phyloP scores from a whole-genome alignment of 768 basidiomycete species.

The Amyloporia xantha region DNA sequence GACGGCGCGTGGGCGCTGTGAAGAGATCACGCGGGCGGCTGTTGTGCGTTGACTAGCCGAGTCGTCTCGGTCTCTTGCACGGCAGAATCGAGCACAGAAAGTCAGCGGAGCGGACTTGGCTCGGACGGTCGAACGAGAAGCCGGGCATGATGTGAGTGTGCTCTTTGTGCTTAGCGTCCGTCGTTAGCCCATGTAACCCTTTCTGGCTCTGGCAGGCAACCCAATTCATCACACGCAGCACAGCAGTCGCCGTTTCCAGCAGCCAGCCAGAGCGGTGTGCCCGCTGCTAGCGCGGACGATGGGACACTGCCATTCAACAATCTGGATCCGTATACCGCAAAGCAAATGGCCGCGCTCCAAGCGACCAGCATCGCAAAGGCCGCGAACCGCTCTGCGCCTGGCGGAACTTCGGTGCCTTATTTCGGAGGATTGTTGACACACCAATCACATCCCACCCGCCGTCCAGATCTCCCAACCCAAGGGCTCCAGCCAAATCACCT shows the following conservation, averaged over 20 bases:
- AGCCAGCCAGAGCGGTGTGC: neutral
- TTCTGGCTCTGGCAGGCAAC: neutral
- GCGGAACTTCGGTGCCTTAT: constrained; percentile 57
- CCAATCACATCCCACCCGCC: constrained; percentile 10
- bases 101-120: neutral
- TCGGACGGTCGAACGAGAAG: neutral
- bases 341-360: constrained; percentile 76
- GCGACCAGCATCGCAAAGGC: constrained; percentile 57
- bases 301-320: constrained; percentile 28
- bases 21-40: constrained; percentile 2
- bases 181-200: neutral
- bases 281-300: constrained; percentile 2
- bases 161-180: neutral
- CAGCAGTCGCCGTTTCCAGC: neutral
- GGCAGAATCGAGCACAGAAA: neutral
- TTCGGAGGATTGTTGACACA: constrained; percentile 49
- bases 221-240: neutral
- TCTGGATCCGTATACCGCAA: constrained; percentile 63
- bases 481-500: constrained; percentile 13
- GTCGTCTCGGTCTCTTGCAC: too few species aligned
- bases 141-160: neutral
- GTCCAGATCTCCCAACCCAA: constrained; percentile 20
- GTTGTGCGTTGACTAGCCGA: too few species aligned
- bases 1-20: neutral
- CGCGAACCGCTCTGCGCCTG: constrained; percentile 40